A percentile compares a stretch with the other conserved stretches of the same genome.
Conservation (phyloP, 371 early-diverging fungal genomes). For the Basidiobolus meristosporus region DNA sequence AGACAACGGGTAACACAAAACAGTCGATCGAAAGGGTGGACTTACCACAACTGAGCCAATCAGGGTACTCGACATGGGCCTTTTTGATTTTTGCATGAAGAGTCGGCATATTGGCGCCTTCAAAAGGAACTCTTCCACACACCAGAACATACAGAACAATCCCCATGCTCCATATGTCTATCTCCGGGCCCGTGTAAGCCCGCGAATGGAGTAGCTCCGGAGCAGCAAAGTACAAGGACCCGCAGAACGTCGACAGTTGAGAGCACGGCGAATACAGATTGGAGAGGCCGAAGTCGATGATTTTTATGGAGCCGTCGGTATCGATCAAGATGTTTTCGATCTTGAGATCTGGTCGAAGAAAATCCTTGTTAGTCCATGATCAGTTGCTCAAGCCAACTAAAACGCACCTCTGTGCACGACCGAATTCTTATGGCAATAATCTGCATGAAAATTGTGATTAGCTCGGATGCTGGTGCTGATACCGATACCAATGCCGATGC, state of each 20-base stretch:
- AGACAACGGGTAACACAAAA: not conserved
- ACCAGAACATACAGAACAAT: slow-evolving; percentile 88
- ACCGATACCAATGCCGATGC: no score
- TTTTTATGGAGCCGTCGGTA: slow-evolving; percentile 48
- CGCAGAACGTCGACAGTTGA: slow-evolving; percentile 79
- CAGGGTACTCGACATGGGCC: slow-evolving; percentile 63
- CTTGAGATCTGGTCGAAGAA: slow-evolving; percentile 86
- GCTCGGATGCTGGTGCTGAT: no score
- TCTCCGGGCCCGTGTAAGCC: slow-evolving; percentile 84
- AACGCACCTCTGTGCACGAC: not conserved
- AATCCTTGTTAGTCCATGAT: no score
- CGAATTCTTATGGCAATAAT: not conserved
- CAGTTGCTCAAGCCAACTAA: slow-evolving; percentile 6
- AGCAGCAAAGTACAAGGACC: slow-evolving; percentile 94
- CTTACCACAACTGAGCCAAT: slow-evolving; percentile 21
- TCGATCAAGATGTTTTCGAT: slow-evolving; percentile 85
- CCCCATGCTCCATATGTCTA: slow-evolving; percentile 93
- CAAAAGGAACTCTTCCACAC: slow-evolving; percentile 90
- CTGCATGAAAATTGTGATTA: no score
- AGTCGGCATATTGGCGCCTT: slow-evolving; percentile 71
- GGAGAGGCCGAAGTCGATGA: slow-evolving; percentile 92
- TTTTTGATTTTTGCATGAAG: slow-evolving; percentile 86
- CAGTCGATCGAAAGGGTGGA: no score
- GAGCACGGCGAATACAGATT: slow-evolving; percentile 70
- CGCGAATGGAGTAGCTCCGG: slow-evolving; percentile 86